phyloP scores from a whole-genome alignment of 1,139 yeast species.

The Suhomyces choctaworum region DNA sequence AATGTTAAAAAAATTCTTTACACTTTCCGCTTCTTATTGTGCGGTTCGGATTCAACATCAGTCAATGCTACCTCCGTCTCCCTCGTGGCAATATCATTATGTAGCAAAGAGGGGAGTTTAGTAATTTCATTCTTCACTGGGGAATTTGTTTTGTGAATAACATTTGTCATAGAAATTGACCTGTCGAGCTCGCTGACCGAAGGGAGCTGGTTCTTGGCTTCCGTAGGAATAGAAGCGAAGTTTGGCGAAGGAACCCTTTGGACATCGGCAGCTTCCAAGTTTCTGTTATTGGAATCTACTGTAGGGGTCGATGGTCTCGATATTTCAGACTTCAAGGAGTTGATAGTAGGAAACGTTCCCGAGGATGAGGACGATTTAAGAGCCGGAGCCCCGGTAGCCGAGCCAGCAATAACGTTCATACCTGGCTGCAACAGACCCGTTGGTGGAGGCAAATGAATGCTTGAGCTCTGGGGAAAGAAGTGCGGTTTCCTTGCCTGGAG shows the following conservation, averaged over 20 bases:
- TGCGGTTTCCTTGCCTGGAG: conserved; percentile 5
- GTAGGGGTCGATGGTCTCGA: conserved; percentile 9
- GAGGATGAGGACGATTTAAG: conserved; percentile 4
- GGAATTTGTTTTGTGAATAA: conserved; percentile 13
- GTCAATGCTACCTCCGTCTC: no score
- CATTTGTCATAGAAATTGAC: conserved; percentile 20
- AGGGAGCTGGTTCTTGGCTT: conserved; percentile 26
- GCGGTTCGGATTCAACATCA: no score
- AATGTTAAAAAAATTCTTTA: no score
- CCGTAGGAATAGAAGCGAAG: conserved; percentile 5
- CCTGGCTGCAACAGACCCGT: conserved; percentile 2
- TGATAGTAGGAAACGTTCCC: conserved; percentile 9
- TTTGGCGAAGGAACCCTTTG: conserved; percentile 7
- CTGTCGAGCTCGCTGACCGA: conserved; percentile 42
- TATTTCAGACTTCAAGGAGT: conserved; percentile 5
- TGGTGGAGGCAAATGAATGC: conserved; percentile 9
- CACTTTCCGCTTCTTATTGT: no score
- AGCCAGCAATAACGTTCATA: conserved; percentile 1
- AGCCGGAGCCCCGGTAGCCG: conserved; percentile 1
- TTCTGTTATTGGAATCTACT: conserved; percentile 1
- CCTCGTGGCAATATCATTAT: conserved; percentile 5
- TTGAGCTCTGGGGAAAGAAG: conserved; percentile 6
- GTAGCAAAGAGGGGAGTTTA: conserved; percentile 9
- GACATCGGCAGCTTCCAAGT: conserved; percentile 2
- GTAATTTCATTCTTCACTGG: conserved; percentile 6